Conservation (phyloP, 768 basidiomycete species). For the Russula sp. region DNA sequence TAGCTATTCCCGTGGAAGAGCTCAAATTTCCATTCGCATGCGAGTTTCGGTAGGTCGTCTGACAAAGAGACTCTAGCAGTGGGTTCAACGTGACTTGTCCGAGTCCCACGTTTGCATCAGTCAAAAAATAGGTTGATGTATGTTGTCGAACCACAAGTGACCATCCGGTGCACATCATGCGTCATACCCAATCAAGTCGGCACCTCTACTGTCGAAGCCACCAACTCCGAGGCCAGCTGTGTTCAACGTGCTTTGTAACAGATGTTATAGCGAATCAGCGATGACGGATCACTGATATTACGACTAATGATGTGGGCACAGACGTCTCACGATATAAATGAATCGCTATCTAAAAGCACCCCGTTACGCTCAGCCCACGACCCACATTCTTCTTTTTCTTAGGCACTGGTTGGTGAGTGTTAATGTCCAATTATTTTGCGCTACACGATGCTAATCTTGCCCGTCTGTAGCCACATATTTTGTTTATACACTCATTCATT, state of each 20-base stretch:
- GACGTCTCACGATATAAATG: background rate
- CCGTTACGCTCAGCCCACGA: background rate
- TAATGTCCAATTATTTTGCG: background rate
- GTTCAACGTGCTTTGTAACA: background rate
- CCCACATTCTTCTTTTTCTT: background rate
- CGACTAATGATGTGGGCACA: background rate
- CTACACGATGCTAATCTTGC: background rate
- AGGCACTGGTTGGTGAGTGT: slow-evolving; percentile 26
- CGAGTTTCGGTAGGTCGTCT: background rate
- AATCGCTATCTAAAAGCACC: background rate
- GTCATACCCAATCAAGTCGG: background rate
- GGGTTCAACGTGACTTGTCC: background rate
- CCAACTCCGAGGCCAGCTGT: background rate
- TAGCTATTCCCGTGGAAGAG: background rate
- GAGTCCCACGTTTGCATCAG: background rate
- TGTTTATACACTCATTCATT: background rate
- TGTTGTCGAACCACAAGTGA: too few relatives aligned
- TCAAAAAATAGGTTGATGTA: background rate
- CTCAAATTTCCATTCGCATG: background rate
- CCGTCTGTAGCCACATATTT: background rate
- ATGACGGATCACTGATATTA: background rate
- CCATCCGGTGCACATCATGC: background rate
- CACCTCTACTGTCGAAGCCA: background rate
- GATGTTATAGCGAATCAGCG: background rate
- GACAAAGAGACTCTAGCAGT: background rate